Base-by-base conservation (phyloP, 176 grass and related monocot genomes). In the Pharus latifolius region DNA sequence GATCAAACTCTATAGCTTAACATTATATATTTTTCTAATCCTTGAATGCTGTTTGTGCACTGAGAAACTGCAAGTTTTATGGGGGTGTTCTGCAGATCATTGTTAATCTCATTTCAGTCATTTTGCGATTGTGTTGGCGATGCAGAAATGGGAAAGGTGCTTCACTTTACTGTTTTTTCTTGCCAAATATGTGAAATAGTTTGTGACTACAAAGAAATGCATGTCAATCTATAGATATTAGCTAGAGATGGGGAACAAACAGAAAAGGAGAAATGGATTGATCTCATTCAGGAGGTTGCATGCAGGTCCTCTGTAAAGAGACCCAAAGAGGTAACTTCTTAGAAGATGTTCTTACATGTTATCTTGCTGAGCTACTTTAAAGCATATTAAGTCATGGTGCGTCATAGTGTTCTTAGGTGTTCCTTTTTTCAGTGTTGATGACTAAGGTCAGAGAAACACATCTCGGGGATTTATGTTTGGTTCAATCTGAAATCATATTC, bases 91-190 rank as follows among this genome's bases (percentile, higher is more conserved):
- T 88, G 62, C 75, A 97, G 94, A 68, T 73, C 72, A 11, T 78
- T 98, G 70, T 76, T 98, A 78, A 83, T 86, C 55, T 86, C 94
- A 58, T 92, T 98, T 87, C 86, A 92, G 71, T 92, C 94, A 76
- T 98, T 98, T 75, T 98, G 94, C 59, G 94, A 98, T 56, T 98
- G 89, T 71, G 87, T 92, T 75, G 94, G 89, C 7, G 89, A 98
- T 72, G 79, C 88, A 59, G 89, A 97, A 80, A 92, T 97, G 89
- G 89, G 89, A 54, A 97, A 97, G 94, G 94, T 87, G 55, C 19
- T 71, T 75, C 65, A 37, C 74, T 57, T 47, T 66, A 49, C 34
- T 53, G 22, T 19, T 48, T 42, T 78, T 56, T 54, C 37, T 67
- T 83, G 17, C 32, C 46, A 87, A 47, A 52, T 56, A 46, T 56